Evolutionary conservation across 768 basidiomycete species (phyloP).

Genomic region (Paxillus ammoniavirescens): DNA sequence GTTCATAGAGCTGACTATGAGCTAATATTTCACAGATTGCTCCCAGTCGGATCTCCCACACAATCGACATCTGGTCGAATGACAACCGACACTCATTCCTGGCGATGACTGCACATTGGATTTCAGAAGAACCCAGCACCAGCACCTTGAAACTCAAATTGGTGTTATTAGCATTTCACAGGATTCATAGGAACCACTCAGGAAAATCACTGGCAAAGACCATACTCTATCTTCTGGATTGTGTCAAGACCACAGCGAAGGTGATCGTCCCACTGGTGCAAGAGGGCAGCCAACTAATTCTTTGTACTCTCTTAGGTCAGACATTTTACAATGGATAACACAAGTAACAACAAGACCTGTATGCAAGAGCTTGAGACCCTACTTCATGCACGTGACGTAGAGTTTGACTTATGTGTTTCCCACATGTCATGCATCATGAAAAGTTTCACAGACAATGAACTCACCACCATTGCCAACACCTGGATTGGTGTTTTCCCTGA

Average conservation of each 20-base stretch:
- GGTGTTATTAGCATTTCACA: constrained; percentile 15
- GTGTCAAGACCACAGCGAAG: background rate
- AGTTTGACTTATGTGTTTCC: constrained; percentile 21
- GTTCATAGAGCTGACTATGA: too few species aligned
- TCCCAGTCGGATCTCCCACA: background rate
- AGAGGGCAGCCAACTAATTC: too few species aligned
- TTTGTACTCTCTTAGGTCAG: background rate
- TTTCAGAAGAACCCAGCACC: background rate
- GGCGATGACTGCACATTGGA: background rate
- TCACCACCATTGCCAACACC: too few species aligned
- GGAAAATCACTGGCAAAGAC: constrained; percentile 1
- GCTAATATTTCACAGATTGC: background rate
- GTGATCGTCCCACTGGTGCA: too few species aligned
- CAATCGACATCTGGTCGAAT: background rate
- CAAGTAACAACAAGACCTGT: constrained; percentile 9
- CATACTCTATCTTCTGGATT: background rate
- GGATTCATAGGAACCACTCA: constrained; percentile 11
- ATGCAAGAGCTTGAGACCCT: constrained; percentile 3
- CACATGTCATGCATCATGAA: constrained; percentile 17
- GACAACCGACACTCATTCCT: background rate
- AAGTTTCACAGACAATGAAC: background rate
- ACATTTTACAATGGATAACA: constrained; percentile 12
- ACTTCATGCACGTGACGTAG: background rate
- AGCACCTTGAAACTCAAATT: constrained; percentile 5
- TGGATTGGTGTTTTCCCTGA: background rate